Evolutionary conservation across 2,329 filamentous ascomycete genomes (phyloP).

Genomic region (Lojkania enalia): DNA sequence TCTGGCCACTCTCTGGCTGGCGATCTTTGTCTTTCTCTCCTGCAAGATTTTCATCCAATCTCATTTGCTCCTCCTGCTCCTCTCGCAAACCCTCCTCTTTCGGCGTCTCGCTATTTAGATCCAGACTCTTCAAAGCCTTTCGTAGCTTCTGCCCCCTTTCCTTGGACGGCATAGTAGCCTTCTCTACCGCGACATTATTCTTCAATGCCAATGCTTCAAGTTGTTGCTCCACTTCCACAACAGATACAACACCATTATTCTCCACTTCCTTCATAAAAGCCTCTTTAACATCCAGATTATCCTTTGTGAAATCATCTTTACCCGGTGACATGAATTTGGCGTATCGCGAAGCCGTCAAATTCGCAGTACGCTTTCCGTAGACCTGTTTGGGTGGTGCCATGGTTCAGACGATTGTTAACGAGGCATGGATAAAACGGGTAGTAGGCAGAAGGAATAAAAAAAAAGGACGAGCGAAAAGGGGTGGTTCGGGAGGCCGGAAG

Average conservation of each 20-base stretch:
- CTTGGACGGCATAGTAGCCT: background rate
- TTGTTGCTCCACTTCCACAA: conserved; percentile 1
- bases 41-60: too few relatives aligned
- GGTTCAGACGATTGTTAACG: conserved; percentile 2
- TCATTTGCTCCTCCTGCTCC: background rate
- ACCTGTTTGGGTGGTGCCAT: conserved; percentile 37
- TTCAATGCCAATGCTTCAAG: background rate
- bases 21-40: background rate
- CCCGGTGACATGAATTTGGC: conserved; percentile 33
- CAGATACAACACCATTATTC: background rate
- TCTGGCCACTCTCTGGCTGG: background rate
- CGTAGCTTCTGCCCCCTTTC: background rate
- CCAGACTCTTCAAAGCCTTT: background rate
- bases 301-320: conserved; percentile 19
- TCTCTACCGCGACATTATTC: background rate
- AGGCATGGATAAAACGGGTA: too few relatives aligned
- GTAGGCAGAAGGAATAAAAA: too few relatives aligned
- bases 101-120: background rate
- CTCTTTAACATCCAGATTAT: conserved; percentile 2
- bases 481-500: background rate
- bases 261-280: background rate
- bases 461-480: too few relatives aligned
- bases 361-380: conserved; percentile 46
- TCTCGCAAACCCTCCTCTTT: background rate
- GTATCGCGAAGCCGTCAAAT: conserved; percentile 17